Evolutionary conservation across 176 grass and related monocot genomes (phyloP), one percentile per base, ranked within the genome.

Genomic region (Guadua angustifolia): DNA sequence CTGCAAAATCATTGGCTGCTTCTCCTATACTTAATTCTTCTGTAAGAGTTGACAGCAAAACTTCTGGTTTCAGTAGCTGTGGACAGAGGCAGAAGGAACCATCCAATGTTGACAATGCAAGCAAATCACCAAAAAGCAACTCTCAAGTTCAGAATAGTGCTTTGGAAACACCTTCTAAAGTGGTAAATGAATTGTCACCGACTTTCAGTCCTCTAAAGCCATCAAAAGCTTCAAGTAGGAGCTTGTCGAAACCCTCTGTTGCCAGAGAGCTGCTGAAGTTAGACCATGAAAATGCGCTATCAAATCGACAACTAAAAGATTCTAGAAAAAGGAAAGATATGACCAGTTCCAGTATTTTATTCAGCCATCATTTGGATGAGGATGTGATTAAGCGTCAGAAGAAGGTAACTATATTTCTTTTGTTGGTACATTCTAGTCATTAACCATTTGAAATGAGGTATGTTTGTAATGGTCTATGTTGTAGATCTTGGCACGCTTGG

Each of bases 361-460:
- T 97, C 43, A 97, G 95, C 74, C 81, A 91, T 81, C 95, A 97
- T 88, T 89, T 97, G 75, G 82, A 91, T 84, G 80, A 89, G 24
- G 86, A 86, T 87, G 85, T 92, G 33, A 86, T 93, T 60, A 94
- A 89, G 82, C 88, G 88, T 71, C 95, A 97, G 70, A 94, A 90
- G 70, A 97, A 94, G 95, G 95, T 97, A 85, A 40, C 21, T 67
- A 38, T 78, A 78, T 69, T 64, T 82, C 63, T 85, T 36, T 36
- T 68, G 44, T 32, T 67, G 39, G 5, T 33, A 59, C 38, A 66
- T 78, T 69, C 15, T 49, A 52, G 3, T 61, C n/a, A 64, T n/a
- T 66, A 67, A 55, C 74, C 17, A 45, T 53, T 73, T 82, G 45
- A 61, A 70, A 80, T 21, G 21, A 24, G 29, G 2, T 78, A 78